phyloP scores from a whole-genome alignment of 2,329 filamentous ascomycete species.

The Didymella arachidicola region DNA sequence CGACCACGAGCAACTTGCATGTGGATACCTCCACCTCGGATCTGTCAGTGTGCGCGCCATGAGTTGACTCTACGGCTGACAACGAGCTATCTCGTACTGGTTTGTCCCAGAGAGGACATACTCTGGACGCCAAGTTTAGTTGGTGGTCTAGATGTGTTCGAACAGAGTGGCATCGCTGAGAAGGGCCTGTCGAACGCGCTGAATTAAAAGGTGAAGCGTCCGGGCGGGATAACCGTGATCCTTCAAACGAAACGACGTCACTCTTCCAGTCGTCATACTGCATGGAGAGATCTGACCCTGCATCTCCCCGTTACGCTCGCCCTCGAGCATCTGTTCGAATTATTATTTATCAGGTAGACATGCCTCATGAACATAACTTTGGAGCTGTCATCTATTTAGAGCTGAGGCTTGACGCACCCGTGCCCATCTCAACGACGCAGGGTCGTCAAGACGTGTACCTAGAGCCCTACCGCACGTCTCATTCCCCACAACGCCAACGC shows the following conservation, averaged over 20 bases:
- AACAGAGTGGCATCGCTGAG: constrained; percentile 35
- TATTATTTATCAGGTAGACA: not conserved
- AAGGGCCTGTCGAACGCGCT: constrained; percentile 28
- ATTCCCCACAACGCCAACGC: constrained; percentile 18
- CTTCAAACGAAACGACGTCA: constrained; percentile 35
- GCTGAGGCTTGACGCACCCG: not conserved
- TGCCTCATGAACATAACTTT: not conserved
- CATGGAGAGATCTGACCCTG: constrained; percentile 37
- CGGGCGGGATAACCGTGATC: constrained; percentile 29
- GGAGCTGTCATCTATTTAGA: not conserved
- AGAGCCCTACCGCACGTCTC: constrained; percentile 3
- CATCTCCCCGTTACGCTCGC: constrained; percentile 13
- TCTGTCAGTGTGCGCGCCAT: constrained; percentile 15
- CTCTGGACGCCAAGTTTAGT: constrained; percentile 34
- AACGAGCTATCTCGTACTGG: constrained; percentile 21
- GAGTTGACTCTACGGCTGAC: constrained; percentile 21
- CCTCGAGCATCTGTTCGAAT: not conserved
- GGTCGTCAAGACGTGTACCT: not conserved
- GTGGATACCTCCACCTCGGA: constrained; percentile 26
- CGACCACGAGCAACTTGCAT: constrained; percentile 23
- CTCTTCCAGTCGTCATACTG: constrained; percentile 37
- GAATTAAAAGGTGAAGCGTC: constrained; percentile 29
- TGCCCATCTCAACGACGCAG: constrained; percentile 1
- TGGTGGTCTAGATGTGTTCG: constrained; percentile 44
- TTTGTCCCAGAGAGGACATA: constrained; percentile 29